These are phyloP conservation scores for Ilyonectria mors-panacis DNA, from an alignment of 2,329 filamentous ascomycete genomes.

Conservation along the genomic window DNA sequence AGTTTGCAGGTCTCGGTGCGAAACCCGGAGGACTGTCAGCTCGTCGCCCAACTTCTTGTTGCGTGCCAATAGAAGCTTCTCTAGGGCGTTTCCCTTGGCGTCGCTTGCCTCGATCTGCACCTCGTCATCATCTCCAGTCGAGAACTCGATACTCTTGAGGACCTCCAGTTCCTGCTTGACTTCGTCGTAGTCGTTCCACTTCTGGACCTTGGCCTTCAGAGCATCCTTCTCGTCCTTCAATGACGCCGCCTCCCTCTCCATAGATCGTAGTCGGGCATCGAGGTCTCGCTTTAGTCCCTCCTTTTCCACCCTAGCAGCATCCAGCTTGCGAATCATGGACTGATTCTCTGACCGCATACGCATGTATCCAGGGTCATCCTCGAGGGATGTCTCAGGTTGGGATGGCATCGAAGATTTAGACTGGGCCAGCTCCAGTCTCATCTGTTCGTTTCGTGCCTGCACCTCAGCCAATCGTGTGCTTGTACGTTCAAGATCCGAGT, in stretches of 20 bases:
- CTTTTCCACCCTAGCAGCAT: conserved; percentile 85
- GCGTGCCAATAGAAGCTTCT: conserved; percentile 89
- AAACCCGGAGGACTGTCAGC: conserved; percentile 91
- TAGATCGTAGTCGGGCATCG: conserved; percentile 81
- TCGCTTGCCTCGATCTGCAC: conserved; percentile 55
- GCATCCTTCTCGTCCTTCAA: conserved; percentile 86
- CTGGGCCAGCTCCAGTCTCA: conserved; percentile 91
- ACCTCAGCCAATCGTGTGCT: conserved; percentile 90
- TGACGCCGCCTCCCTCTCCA: conserved; percentile 83
- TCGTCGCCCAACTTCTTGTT: conserved; percentile 98
- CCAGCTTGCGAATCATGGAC: conserved; percentile 89
- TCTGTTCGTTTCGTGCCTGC: conserved; percentile 93
- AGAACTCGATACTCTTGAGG: conserved; percentile 97
- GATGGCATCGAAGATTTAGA: conserved; percentile 78
- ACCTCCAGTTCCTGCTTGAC: conserved; percentile 97
- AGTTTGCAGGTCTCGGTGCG: conserved; percentile 90
- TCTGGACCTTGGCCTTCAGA: conserved; percentile 85
- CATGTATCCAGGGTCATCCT: conserved; percentile 92
- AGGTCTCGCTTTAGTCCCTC: conserved; percentile 84
- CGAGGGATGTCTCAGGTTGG: conserved; percentile 74
- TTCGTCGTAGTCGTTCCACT: conserved; percentile 95
- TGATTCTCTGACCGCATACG: conserved; percentile 94
- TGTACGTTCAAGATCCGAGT: conserved; percentile 91
- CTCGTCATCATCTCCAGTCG: conserved; percentile 88
- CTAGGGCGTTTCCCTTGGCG: conserved; percentile 81